phyloP scores from a whole-genome alignment of 2,329 filamentous ascomycete genomes.

The Boeremia exigua region DNA sequence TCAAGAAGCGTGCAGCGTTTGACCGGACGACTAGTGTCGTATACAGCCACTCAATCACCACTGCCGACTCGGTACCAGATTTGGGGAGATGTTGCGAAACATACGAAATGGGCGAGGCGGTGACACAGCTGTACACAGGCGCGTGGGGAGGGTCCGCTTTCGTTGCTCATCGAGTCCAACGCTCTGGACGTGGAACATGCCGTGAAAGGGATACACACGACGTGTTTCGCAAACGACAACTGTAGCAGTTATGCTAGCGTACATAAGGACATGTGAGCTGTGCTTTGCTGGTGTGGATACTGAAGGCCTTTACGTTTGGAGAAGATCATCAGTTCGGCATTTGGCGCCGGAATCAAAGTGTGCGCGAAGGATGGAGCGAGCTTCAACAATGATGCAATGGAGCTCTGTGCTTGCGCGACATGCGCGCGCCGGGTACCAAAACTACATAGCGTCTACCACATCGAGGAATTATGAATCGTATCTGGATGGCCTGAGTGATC shows the following conservation, averaged over 20 bases:
- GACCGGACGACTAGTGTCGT: conserved; percentile 15
- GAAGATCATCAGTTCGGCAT: conserved; percentile 6
- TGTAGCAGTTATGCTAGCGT: conserved; percentile 12
- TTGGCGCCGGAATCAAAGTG: conserved; percentile 13
- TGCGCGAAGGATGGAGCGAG: conserved; percentile 10
- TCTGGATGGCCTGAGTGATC: conserved; percentile 17
- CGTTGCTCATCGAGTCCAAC: conserved; percentile 21
- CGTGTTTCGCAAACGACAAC: conserved; percentile 19
- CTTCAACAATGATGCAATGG: conserved; percentile 27
- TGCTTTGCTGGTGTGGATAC: conserved; percentile 12
- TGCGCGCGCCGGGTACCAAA: conserved; percentile 18
- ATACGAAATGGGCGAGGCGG: not conserved
- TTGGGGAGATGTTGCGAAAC: not conserved
- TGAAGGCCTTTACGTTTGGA: conserved; percentile 11
- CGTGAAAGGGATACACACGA: conserved; percentile 18
- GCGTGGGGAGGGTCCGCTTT: conserved; percentile 22
- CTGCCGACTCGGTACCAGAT: not conserved
- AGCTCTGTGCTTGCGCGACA: conserved; percentile 14
- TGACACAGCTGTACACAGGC: conserved; percentile 18
- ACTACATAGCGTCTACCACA: conserved; percentile 18
- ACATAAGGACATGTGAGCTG: conserved; percentile 1
- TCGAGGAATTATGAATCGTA: conserved; percentile 14
- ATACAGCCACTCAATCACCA: not conserved
- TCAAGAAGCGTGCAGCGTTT: conserved; percentile 6
- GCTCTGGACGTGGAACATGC: conserved; percentile 25